A percentile compares a stretch with the other conserved stretches of the same genome.
These are phyloP conservation scores for Tolypocladium nubicola DNA, from an alignment of 2,329 filamentous ascomycete genomes.

Conservation along the genomic window DNA sequence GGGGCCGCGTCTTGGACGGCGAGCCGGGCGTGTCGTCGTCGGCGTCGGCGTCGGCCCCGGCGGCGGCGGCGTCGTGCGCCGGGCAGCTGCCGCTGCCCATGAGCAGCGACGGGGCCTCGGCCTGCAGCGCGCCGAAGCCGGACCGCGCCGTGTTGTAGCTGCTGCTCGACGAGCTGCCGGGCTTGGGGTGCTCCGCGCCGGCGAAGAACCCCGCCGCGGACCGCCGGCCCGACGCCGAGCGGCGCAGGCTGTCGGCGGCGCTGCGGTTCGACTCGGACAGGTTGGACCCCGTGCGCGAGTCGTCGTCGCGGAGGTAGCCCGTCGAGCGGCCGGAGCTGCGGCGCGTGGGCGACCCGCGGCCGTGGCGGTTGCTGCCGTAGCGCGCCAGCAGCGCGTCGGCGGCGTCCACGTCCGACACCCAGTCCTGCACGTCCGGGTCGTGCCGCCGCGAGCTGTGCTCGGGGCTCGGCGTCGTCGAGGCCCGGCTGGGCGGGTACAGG, in stretches of 20 bases:
- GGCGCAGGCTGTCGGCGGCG: conserved; percentile 28
- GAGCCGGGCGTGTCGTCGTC: conserved; percentile 34
- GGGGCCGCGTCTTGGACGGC: conserved; percentile 41
- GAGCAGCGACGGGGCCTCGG: conserved; percentile 39
- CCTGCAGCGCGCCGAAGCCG: conserved; percentile 39
- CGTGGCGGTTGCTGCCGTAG: conserved; percentile 23
- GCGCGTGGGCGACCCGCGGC: conserved; percentile 27
- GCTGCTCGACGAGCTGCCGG: conserved; percentile 29
- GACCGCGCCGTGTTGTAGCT: conserved; percentile 45
- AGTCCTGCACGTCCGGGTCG: conserved; percentile 46
- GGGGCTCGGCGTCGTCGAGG: conserved; percentile 27
- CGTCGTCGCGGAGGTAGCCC: conserved; percentile 28
- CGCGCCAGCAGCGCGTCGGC: conserved; percentile 40
- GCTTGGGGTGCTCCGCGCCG: conserved; percentile 15
- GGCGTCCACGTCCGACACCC: conserved; percentile 46
- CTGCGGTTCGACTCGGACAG: conserved; percentile 43
- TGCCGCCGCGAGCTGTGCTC: conserved; percentile 20
- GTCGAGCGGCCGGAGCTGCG: conserved; percentile 25
- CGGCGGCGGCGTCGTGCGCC: conserved; percentile 9
- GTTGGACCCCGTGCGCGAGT: conserved; percentile 44
- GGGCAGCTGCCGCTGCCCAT: conserved; percentile 5
- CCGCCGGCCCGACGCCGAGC: conserved; percentile 21
- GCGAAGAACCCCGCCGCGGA: background rate
- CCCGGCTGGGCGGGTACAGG: conserved; percentile 19
- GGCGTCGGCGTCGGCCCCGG: conserved; percentile 26